Evolutionary conservation across 164 flowering plant genomes (phyloP), one percentile per base, ranked within the genome.

Genomic region (Umbilicus rupestris): DNA sequence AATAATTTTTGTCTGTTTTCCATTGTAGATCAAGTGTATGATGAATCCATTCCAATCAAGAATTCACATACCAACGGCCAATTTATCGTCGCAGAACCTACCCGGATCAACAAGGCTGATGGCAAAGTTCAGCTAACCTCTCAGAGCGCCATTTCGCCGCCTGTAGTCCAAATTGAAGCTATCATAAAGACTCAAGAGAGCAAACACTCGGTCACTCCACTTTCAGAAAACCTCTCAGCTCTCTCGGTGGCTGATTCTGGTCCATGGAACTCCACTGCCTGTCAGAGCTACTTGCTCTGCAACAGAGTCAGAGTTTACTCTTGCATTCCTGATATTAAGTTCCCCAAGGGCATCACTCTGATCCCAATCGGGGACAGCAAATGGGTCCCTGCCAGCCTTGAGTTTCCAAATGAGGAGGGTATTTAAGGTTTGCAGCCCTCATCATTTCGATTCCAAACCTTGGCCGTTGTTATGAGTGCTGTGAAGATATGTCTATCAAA

Each of bases 351-450:
- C 15, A 33, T 72, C 19, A 70, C 73, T 0, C 33, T 82, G 37
- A 60, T 85, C 39, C 84, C 85, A 11, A 70, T 83, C 50, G 73
- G 77, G 39, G 82, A 79, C 8, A 71, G 77, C 71, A 65, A 69
- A 62, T 85, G 89, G 89, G 83, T 80, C 11, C 82, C 82, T 37
- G 78, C 80, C 63, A 78, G 80, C 69, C 74, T 76, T 73, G 83
- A 79, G 63, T 77, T 73, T 57, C 79, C 82, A 44, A 64, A 70
- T 66, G 72, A 74, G 62, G 28, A 69, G 65, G 30, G 20, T 45
- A 39, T 29, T 7, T 68, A 26, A 64, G 42, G 17, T 33, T 62
- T 62, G 12, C 65, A 35, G 37, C 22, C 57, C 19, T 11, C 6
- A 35, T 1, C 37, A 35, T 35, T 35, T 35, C 37, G 7, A 35